Evolutionary conservation across 2,329 filamentous ascomycete genomes (phyloP).

Genomic region (Lachnellula cervina): DNA sequence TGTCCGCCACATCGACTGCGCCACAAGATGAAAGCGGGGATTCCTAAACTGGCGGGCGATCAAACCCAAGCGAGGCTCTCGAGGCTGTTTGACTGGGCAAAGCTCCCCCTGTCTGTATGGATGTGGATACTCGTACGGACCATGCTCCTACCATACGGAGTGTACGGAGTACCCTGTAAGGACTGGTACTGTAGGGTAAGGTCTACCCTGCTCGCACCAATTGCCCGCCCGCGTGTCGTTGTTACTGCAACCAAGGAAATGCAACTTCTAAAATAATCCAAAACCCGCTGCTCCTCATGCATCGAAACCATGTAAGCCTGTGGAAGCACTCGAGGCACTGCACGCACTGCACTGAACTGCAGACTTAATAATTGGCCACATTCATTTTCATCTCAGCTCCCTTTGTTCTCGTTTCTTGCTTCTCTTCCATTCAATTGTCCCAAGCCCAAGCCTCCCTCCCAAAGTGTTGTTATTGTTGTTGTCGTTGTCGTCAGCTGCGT

Average conservation of each 20-base stretch:
- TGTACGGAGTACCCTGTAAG: no score
- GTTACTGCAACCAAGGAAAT: slow-evolving; percentile 2
- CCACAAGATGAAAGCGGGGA: not conserved
- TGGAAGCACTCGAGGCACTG: not conserved
- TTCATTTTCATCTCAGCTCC: not conserved
- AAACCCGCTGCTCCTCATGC: not conserved
- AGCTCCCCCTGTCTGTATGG: slow-evolving; percentile 9
- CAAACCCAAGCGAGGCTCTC: slow-evolving; percentile 2
- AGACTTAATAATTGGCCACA: not conserved
- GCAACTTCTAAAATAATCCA: slow-evolving; percentile 1
- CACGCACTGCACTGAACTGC: not conserved
- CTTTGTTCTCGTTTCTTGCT: not conserved
- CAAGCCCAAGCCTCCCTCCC: not conserved
- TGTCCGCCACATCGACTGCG: not conserved
- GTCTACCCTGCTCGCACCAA: slow-evolving; percentile 2
- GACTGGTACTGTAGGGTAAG: no score
- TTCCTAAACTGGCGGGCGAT: slow-evolving; percentile 8
- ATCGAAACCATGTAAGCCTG: not conserved
- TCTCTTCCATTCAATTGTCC: no score
- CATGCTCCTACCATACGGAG: no score
- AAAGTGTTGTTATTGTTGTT: not conserved
- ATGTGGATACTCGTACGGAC: slow-evolving; percentile 1
- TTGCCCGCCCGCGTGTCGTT: slow-evolving; percentile 8
- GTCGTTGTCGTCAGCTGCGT: not conserved
- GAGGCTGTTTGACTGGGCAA: slow-evolving; percentile 9